Evolutionary conservation across 768 basidiomycete genomes (phyloP), one percentile per base, ranked within the genome.

Genomic region (Lentinula guzmanii): DNA sequence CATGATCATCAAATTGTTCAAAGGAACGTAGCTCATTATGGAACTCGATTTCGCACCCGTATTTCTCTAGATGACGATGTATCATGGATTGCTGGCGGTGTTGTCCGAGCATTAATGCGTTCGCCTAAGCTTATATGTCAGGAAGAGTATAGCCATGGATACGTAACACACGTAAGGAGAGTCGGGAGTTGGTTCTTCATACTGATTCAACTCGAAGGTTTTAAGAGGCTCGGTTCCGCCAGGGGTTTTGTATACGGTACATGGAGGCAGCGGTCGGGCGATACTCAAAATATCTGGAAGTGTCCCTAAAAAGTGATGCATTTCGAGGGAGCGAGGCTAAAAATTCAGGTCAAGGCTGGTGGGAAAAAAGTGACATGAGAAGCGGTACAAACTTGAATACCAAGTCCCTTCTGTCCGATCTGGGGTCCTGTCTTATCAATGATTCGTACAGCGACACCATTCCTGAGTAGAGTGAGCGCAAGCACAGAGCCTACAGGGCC

Each of bases 21-120:
- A 76, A 71, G 1, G 69, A 69, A 18, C 50, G 28, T 5, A 77
- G 69, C 45, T 70, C 74, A 1, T 70, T 70, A 13, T 63, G 67
- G 18, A 71, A 41, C 52, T 77, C 70, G 33, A 65, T 61, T 37
- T 13, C 43, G 41, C 64, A 63, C 2, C 63, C 66, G 16, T 60
- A 61, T 34, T 57, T 60, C 3, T 31, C 41, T 10, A 68, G 52
- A 37, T 65, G 57, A 15, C 34, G 33, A 24, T 63, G 66, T 9
- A 67, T 55, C 45, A 65, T 46, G 7, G 31, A 60, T 50, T 75
- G 71, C 4, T 68, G 39, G 4, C 24, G 33, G 52, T 63, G 31
- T 50, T 65, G 64, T 16, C 57, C 43, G 37, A 65, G 37, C 43
- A 51, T 9, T n/a, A 33, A 46, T 5, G 46, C 1, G 48, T 62